Base-by-base conservation (phyloP, 805 yeast genomes). In the Yamadazyma kitorensis region DNA sequence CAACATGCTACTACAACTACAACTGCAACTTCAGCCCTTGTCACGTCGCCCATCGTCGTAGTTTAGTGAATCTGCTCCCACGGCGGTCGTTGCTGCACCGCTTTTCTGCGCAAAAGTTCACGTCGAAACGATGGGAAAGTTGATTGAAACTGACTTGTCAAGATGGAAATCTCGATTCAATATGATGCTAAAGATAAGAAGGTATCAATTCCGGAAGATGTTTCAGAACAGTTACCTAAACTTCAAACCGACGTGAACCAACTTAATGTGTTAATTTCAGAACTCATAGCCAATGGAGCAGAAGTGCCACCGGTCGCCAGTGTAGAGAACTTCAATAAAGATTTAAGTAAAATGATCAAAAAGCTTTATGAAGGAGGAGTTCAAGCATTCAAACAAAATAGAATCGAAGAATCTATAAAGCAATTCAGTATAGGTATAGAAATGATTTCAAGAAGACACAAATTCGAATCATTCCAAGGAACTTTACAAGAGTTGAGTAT, bases 391-490 rank as follows among this genome's bases (percentile, higher is more conserved):
- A 74, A 76, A 46, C 63, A 65, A 17, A 70, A 68, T 17, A 76
- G 78, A 48, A 69, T 69, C 41, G 61, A 60, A 3, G 88, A 80
- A 9, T 80, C 87, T 1, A 70, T 73, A 24, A 80, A 79, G 49
- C 82, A 78, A 47, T 74, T 81, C 45, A 54, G 76, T 6, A 61
- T 82, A 26, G 91, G 86, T 3, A 64, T 84, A 22, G 86, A 82
- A 35, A 73, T 82, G 72, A 76, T 82, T 11, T 55, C 68, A 29
- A 78, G 82, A 47, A 71, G 93, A 57, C 74, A 81, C 26, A 80
- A 81, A 52, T 82, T 81, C 62, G 93, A 84, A 51, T 67, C 82
- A 4, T 84, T 84, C 55, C 87, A 78, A 41, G 70, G 82, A 11
- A 82, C 85, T 17, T 55, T 83, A 31, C 84, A 79, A 53, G 93